phyloP scores from a whole-genome alignment of 345 rosid species.

The Rhizophora apiculata region DNA sequence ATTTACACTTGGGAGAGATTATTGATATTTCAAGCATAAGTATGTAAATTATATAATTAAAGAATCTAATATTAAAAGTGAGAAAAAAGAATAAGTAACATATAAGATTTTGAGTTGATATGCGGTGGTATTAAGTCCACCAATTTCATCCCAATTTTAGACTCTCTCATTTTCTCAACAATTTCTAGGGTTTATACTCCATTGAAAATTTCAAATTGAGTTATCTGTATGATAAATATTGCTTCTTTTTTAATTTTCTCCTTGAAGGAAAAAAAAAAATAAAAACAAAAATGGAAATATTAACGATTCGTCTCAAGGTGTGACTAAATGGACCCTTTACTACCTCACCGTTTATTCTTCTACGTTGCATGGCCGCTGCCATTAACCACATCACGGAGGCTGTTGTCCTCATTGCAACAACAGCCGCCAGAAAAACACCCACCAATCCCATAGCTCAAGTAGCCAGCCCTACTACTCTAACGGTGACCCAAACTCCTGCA shows the following conservation, averaged over 20 bases:
- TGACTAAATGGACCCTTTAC: background rate
- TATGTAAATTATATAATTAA: no score
- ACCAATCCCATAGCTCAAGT: background rate
- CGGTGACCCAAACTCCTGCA: background rate
- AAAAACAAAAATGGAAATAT: constrained; percentile 11
- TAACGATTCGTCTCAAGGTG: constrained; percentile 3
- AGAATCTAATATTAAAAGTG: no score
- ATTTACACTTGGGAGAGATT: no score
- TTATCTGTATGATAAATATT: no score
- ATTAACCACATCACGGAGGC: background rate
- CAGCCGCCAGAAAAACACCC: background rate
- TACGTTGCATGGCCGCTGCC: background rate
- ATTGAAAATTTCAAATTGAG: no score
- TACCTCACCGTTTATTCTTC: background rate
- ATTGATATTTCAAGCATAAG: no score
- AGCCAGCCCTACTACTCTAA: constrained; percentile 10
- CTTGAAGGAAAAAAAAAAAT: background rate
- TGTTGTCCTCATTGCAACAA: background rate
- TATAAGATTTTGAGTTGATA: no score
- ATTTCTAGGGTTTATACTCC: no score
- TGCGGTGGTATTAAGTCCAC: no score
- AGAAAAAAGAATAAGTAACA: no score
- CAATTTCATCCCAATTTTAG: no score
- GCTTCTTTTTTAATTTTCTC: background rate
- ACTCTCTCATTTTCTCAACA: no score